phyloP scores from a whole-genome alignment of 768 basidiomycete genomes.

The Rhodosporidiobolus sp. region DNA sequence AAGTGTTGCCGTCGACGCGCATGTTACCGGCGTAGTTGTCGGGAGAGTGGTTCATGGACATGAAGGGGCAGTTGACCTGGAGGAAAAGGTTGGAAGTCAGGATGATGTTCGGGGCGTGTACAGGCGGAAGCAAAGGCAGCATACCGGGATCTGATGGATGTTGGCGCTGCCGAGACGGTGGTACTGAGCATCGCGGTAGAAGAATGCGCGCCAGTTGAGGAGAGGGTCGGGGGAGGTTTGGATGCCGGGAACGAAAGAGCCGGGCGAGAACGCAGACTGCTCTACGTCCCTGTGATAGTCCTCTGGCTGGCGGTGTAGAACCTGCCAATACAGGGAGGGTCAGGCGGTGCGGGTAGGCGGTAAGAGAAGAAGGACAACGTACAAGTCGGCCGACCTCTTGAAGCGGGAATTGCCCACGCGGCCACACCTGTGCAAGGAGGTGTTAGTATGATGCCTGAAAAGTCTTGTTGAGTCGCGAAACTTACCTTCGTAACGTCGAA shows the following conservation, averaged over 20 bases:
- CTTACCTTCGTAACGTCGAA: conserved; percentile 49
- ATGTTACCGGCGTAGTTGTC: conserved; percentile 47
- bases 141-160: conserved; percentile 47
- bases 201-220: conserved; percentile 47
- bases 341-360: no score
- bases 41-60: conserved; percentile 46
- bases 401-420: conserved; percentile 44
- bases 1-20: conserved; percentile 45
- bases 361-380: no score
- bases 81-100: neutral
- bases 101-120: neutral
- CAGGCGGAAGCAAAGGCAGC: conserved; percentile 19
- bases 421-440: no score
- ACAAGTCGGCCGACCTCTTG: conserved; percentile 44
- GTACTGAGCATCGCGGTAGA: conserved; percentile 48
- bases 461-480: no score
- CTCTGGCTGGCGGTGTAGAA: conserved; percentile 44
- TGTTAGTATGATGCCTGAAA: no score
- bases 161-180: conserved; percentile 45
- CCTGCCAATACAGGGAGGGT: no score
- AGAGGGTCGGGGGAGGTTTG: conserved; percentile 47
- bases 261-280: conserved; percentile 47
- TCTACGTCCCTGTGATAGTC: conserved; percentile 48
- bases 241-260: conserved; percentile 47
- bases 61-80: conserved; percentile 42